Evolutionary conservation across 768 basidiomycete species (phyloP), one percentile per base, ranked within the genome.

Genomic region (Antrodiella citrinella): DNA sequence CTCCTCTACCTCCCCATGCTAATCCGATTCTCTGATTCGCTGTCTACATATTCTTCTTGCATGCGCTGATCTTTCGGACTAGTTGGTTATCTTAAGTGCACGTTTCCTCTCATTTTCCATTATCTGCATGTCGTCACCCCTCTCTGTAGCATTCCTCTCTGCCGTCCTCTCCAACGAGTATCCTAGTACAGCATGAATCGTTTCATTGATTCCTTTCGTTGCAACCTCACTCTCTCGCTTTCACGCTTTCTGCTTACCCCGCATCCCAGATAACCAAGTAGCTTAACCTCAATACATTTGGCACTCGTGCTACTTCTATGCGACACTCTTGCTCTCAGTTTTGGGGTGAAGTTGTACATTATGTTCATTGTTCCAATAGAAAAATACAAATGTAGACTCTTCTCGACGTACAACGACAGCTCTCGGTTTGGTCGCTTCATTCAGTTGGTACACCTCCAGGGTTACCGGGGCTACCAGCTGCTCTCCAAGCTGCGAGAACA

Each of bases 401-500:
- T 35, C n/a, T n/a, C n/a, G n/a, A n/a, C n/a, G n/a, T n/a, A n/a
- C n/a, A n/a, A n/a, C n/a, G n/a, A n/a, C n/a, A n/a, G n/a, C n/a
- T n/a, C n/a, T n/a, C n/a, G n/a, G n/a, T n/a, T n/a, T n/a, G n/a
- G n/a, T n/a, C n/a, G n/a, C n/a, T 21, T 30, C 38, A 48, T 26
- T 55, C 55, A 18, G 57, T 57, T n/a, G 41, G 47, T 11, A 61
- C 62, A 2, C 55, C 43, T 18, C 59, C 81, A 13, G 72, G 63
- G 48, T 64, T 74, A 3, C 87, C 87, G 2, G 88, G 88, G 57
- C 80, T 81, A 13, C 88, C 86, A 10, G 88, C 85, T 15, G 77
- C 71, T 64, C 77, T 80, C 95, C 94, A 97, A n/a, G 91, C 91
- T 11, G 83, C 84, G 20, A 93, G 68, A 54, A 97, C 78, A 26